These are phyloP conservation scores for Tephrocybe sp. DNA, from an alignment of 768 basidiomycete genomes.

Conservation along the genomic window DNA sequence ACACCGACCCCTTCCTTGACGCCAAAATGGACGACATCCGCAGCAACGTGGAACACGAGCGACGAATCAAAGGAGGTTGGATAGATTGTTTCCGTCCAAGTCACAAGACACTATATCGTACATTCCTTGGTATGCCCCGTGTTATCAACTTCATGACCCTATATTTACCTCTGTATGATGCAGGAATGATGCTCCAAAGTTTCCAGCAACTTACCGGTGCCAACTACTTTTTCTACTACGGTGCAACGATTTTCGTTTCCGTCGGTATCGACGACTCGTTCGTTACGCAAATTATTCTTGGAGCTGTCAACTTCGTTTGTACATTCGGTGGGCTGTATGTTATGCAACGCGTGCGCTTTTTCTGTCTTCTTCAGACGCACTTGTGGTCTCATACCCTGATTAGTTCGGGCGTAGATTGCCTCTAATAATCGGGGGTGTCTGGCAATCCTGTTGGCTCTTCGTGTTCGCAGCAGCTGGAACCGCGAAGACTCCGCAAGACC, in stretches of 20 bases:
- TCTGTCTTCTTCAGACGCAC: neutral
- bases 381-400: neutral
- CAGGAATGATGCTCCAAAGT: constrained; percentile 63
- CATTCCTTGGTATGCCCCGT: constrained; percentile 41
- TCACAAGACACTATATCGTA: constrained; percentile 65
- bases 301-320: constrained; percentile 69
- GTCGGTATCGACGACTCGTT: constrained; percentile 70
- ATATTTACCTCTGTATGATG: neutral
- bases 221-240: constrained; percentile 71
- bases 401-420: constrained; percentile 66
- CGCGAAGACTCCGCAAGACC: constrained; percentile 48
- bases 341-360: constrained; percentile 55
- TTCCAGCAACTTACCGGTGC: constrained; percentile 75
- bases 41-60: constrained; percentile 50
- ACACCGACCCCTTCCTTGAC: constrained; percentile 40
- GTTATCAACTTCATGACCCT: neutral
- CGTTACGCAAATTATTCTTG: constrained; percentile 74
- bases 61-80: constrained; percentile 52
- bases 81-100: constrained; percentile 60
- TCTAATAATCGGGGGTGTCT: constrained; percentile 66
- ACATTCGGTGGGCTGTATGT: constrained; percentile 75
- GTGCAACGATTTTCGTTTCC: constrained; percentile 63
- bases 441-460: constrained; percentile 72
- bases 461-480: constrained; percentile 75
- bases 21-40: constrained; percentile 58